Evolutionary conservation across 306 rosid species (phyloP).

Genomic region (Inga laurina): DNA sequence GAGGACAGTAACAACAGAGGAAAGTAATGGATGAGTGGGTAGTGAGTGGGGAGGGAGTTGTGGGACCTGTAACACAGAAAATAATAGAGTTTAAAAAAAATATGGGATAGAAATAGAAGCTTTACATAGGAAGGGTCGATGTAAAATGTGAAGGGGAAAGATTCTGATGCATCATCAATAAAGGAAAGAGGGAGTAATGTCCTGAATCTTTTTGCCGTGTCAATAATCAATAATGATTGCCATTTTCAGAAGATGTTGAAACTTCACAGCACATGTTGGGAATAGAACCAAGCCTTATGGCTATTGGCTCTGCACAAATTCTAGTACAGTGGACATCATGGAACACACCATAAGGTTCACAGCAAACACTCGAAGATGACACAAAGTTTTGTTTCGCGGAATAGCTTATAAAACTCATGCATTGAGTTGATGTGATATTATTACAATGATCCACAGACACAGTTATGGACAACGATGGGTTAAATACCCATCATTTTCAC

Average conservation of each 20-base stretch:
- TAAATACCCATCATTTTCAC: too few relatives aligned
- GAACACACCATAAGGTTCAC: background rate
- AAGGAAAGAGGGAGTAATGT: background rate
- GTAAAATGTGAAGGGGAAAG: background rate
- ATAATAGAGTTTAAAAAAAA: background rate
- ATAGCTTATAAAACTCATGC: background rate
- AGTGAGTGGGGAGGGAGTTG: background rate
- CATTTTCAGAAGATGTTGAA: background rate
- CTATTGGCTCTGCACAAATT: background rate
- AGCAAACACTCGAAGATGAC: background rate
- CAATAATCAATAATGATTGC: background rate
- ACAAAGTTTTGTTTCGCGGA: background rate
- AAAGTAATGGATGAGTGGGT: background rate
- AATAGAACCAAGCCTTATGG: background rate
- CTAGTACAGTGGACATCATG: background rate
- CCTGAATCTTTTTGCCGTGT: background rate
- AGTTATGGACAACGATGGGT: too few relatives aligned
- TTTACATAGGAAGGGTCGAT: background rate
- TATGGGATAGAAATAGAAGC: too few relatives aligned
- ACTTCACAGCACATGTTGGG: background rate
- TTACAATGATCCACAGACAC: too few relatives aligned
- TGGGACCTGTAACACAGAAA: background rate
- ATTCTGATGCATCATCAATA: background rate
- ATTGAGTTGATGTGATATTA: too few relatives aligned
- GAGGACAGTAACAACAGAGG: background rate